Evolutionary conservation across 2,329 filamentous ascomycete genomes (phyloP), one percentile per base, ranked within the genome.

Genomic region (Penicillium sp.): DNA sequence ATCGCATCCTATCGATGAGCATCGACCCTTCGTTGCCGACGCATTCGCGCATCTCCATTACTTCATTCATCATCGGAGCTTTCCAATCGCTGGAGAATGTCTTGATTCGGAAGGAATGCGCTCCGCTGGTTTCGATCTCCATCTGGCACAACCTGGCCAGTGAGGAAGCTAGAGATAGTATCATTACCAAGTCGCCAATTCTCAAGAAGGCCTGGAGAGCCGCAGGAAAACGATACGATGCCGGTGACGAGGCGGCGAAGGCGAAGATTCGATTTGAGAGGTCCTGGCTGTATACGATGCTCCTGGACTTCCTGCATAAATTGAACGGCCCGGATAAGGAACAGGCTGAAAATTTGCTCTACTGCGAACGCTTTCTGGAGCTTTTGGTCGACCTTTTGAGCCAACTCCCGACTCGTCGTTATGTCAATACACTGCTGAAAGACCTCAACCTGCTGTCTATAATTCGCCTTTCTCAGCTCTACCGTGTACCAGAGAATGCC

Each of bases 71-170:
- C 47, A 94, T 94, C 35, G 81, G 84, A 51, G 87, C 91, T 23
- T 98, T 96, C 62, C 90, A 97, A 65, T 96, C 89, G 32, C 75
- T 98, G 20, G 94, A 98, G 63, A 90, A 83, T 60, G 79, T 80
- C 25, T 79, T 94, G 40, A 86, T 98, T 34, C 83, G 93, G 48
- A 97, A 96, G 65, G 93, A 98, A 72, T 97, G 93, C 66, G 93
- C 91, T 5, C 88, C 94, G 2, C 73, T 98, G 36, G 91, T 98
- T 14, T 93, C 89, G 9, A 95, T 98, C 55, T 84, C 87, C 1
- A 88, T 93, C 56, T 98, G 93, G 93, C 87, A 97, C 58, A 94
- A 95, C 60, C 71, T 98, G 25, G 86, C 87, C 19, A 86, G 79
- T 41, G 88, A 94, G 21, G 76, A 78, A 43, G 79, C 82, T 48